phyloP scores from a whole-genome alignment of 768 basidiomycete genomes.

The Filobasidium floriforme region DNA sequence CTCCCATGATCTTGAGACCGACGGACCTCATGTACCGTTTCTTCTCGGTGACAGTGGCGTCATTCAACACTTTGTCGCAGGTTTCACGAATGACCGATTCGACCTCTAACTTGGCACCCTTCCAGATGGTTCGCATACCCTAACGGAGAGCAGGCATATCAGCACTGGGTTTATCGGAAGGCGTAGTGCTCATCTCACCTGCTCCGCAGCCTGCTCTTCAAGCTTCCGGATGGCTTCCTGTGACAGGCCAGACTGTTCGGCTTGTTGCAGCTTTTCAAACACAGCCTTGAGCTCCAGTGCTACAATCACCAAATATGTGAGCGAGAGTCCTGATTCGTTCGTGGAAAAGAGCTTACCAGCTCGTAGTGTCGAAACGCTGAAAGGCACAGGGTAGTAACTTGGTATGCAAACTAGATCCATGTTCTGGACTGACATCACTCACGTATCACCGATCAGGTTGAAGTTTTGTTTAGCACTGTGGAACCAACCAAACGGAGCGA shows the following conservation, averaged over 20 bases:
- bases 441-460: conserved; percentile 42
- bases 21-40: conserved; percentile 39
- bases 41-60: conserved; percentile 35
- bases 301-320: not conserved
- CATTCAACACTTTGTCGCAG: conserved; percentile 42
- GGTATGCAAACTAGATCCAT: not conserved
- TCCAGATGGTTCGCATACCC: conserved; percentile 18
- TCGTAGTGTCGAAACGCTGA: conserved; percentile 41
- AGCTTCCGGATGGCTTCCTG: conserved; percentile 42
- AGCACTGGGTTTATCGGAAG: not conserved
- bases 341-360: conserved; percentile 23
- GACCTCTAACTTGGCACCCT: conserved; percentile 46
- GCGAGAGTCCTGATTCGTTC: not conserved
- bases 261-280: conserved; percentile 44
- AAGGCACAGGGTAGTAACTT: not conserved
- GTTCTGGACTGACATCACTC: conserved; percentile 11
- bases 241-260: conserved; percentile 43
- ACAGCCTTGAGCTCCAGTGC: conserved; percentile 45
- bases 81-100: conserved; percentile 43
- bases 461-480: conserved; percentile 44
- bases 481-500: conserved; percentile 45
- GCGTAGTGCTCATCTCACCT: conserved; percentile 14
- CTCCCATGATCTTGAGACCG: conserved; percentile 41
- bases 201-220: conserved; percentile 45
- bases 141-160: not conserved